Evolutionary conservation across 2,329 filamentous ascomycete species (phyloP).

Genomic region (Aspergillus luchuensis): DNA sequence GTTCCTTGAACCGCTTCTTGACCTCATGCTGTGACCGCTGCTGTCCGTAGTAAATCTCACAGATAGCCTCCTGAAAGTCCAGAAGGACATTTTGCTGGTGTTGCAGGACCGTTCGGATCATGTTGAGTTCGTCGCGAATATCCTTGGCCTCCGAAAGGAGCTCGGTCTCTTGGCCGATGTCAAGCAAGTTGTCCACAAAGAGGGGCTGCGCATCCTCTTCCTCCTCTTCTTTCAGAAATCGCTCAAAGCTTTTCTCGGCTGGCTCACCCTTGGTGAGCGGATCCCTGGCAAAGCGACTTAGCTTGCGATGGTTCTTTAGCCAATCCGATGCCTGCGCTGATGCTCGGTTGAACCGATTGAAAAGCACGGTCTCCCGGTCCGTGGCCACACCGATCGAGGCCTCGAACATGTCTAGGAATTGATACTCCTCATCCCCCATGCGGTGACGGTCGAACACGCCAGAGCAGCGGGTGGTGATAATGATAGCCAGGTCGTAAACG

Average conservation of each 20-base stretch:
- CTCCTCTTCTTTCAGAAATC: slow-evolving; percentile 20
- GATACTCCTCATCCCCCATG: slow-evolving; percentile 60
- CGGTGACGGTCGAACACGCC: slow-evolving; percentile 63
- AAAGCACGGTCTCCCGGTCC: slow-evolving; percentile 60
- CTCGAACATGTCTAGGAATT: slow-evolving; percentile 70
- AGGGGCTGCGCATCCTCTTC: slow-evolving; percentile 45
- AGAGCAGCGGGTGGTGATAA: slow-evolving; percentile 62
- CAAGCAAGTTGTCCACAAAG: slow-evolving; percentile 48
- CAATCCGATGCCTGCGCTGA: slow-evolving; percentile 59
- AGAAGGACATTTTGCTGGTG: slow-evolving; percentile 40
- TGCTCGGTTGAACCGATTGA: slow-evolving; percentile 61
- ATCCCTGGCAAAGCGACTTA: slow-evolving; percentile 37
- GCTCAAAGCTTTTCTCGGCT: not conserved
- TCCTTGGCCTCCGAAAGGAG: slow-evolving; percentile 67
- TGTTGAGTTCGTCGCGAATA: slow-evolving; percentile 67
- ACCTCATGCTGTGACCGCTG: slow-evolving; percentile 49
- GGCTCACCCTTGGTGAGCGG: slow-evolving; percentile 15
- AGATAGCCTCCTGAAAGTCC: slow-evolving; percentile 40
- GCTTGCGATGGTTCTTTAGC: slow-evolving; percentile 53
- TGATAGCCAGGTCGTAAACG: slow-evolving; percentile 64
- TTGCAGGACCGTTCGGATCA: slow-evolving; percentile 52
- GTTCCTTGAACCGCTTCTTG: slow-evolving; percentile 58
- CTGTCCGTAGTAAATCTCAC: slow-evolving; percentile 37
- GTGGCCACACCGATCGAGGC: slow-evolving; percentile 59
- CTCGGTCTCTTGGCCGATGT: slow-evolving; percentile 63